phyloP scores from a whole-genome alignment of 108 stramenopile genomes.

The Thalassiosira profunda region DNA sequence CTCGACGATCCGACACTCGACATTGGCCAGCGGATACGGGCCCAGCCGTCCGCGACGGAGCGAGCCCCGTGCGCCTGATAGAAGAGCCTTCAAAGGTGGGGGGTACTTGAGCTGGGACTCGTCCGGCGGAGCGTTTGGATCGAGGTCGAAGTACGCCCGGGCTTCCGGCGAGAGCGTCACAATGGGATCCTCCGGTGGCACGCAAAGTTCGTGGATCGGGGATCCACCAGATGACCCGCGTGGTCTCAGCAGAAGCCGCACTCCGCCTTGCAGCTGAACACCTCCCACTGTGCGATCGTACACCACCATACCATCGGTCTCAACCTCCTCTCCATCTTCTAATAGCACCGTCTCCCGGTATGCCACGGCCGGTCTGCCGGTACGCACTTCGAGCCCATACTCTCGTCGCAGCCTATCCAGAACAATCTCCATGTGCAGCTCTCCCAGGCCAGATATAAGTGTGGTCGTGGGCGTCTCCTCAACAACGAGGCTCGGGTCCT shows the following conservation, averaged over 20 bases:
- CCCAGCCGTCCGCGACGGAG: constrained; percentile 75
- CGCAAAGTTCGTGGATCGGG: constrained; percentile 41
- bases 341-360: constrained; percentile 77
- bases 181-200: constrained; percentile 66
- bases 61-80: constrained; percentile 81
- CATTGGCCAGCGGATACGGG: constrained; percentile 71
- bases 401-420: constrained; percentile 82
- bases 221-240: no score
- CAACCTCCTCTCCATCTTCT: constrained; percentile 44
- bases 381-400: constrained; percentile 71
- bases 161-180: constrained; percentile 67
- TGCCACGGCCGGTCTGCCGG: constrained; percentile 81
- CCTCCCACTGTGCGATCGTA: constrained; percentile 85
- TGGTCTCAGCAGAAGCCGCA: constrained; percentile 63
- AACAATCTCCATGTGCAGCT: constrained; percentile 89
- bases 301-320: constrained; percentile 72
- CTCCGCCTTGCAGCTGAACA: constrained; percentile 71
- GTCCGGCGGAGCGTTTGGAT: constrained; percentile 42
- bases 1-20: constrained; percentile 71
- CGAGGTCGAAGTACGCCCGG: constrained; percentile 65
- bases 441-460: constrained; percentile 84
- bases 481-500: constrained; percentile 89
- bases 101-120: constrained; percentile 59
- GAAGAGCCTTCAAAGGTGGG: constrained; percentile 61
- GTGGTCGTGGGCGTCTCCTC: constrained; percentile 85